These are phyloP conservation scores for Ceratocystis harringtonii DNA, from an alignment of 2,329 filamentous ascomycete species.

Conservation along the genomic window DNA sequence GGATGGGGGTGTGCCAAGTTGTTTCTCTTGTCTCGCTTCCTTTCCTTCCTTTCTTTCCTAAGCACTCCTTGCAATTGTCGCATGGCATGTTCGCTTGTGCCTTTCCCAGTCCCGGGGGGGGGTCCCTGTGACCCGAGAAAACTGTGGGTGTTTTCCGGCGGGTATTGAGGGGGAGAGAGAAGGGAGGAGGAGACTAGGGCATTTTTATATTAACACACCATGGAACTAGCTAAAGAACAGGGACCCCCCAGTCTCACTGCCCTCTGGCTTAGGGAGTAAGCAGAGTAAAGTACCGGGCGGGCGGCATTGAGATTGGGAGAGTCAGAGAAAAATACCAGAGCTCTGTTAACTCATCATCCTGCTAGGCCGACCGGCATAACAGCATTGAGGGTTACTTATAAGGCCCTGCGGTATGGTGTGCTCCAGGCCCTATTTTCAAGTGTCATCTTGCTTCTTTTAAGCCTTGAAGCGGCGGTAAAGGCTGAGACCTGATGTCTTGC, in stretches of 20 bases:
- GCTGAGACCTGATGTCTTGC: neutral
- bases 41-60: neutral
- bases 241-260: neutral
- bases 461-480: neutral
- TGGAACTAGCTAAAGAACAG: neutral
- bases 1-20: neutral
- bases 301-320: neutral
- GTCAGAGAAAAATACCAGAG: neutral
- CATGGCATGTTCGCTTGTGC: constrained; percentile 7
- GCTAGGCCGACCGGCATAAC: neutral
- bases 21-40: constrained; percentile 6
- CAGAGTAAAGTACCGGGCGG: constrained; percentile 1
- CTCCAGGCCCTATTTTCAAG: neutral
- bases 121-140: neutral
- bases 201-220: neutral
- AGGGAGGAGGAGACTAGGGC: neutral
- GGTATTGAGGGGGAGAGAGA: neutral
- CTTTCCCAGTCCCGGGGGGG: neutral
- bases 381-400: neutral
- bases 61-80: constrained; percentile 2
- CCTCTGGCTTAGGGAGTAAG: neutral
- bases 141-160: constrained; percentile 1
- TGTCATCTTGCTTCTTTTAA: too few relatives aligned
- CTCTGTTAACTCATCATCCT: neutral
- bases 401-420: neutral